Evolutionary conservation across 345 rosid species (phyloP), one percentile per base, ranked within the genome.

Genomic region (Kernera saxatilis): DNA sequence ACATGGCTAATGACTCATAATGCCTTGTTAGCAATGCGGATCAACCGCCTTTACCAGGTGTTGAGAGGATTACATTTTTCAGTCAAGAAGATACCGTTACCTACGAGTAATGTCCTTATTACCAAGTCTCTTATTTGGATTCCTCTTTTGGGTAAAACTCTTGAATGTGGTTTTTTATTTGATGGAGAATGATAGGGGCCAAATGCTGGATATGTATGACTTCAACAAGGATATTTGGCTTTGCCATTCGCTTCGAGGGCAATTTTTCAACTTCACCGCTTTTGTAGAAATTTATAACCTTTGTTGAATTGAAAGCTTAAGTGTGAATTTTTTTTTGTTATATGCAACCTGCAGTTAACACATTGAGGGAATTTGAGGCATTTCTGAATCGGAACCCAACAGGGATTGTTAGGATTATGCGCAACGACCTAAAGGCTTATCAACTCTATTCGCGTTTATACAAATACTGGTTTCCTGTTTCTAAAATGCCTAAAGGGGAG

Each of bases 181-280:
- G 66, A 1, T 72, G 29, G 72, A 94, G 99, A 94, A 94, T 83
- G 97, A 97, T 71, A 88, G 99, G 71, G 96, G 96, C 54, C 78
- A 91, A 78, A 94, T 91, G 99, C 69, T 94, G 81, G 99, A 94
- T 78, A 89, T 94, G 99, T 94, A 94, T 60, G 96, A 94, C 78
- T 91, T 86, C 45, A 72, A 85, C 54, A 81, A 76, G 5, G 97
- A 93, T 75, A 85, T 93, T 41, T 93, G 98, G 98, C 98, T 93
- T 32, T 91, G 98, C 73, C 98, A 93, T 83, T 93, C 98, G 0
- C 90, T 91, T 80, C 81, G 71, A 32, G 97, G 98, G 27, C 93
- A 91, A 82, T 91, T 97, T 67, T 93, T 80, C 87, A 91, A 91
- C 84, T 87, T 93, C 92, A 91, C 98, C 0, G 99, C 99, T 54